Evolutionary conservation across 805 yeast genomes (phyloP), one percentile per base, ranked within the genome.

Genomic region (Metschnikowia kunwiensis): DNA sequence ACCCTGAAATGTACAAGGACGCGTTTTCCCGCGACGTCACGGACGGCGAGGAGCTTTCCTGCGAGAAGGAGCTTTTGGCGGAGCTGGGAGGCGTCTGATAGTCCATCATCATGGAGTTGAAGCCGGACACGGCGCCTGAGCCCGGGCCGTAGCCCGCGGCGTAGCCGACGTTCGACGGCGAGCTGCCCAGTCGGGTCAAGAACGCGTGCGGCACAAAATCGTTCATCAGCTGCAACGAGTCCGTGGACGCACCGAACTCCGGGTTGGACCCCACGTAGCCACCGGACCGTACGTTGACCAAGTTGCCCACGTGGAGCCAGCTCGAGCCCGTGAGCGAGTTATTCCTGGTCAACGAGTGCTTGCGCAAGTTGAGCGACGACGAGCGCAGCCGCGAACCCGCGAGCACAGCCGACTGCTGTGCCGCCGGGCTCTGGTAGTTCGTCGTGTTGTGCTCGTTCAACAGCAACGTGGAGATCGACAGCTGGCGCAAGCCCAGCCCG

Each of bases 291-390:
- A 60, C 54, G 35, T 54, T 60, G 42, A 54, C 57, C 39, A 67
- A 54, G 45, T 67, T 68, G 4, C 74, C 74, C 25, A 68, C 65
- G 50, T 68, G 74, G 29, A 67, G 54, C 74, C 72, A 67, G 41
- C 56, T 64, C 42, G 54, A 54, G 20, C 57, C 58, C 28, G 51
- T 51, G 33, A 53, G 54, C 8, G 70, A 63, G 44, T 65, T 65
- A 43, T 66, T 68, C 45, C 73, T 52, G 1, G 72, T 65, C 30
- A 68, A 59, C 9, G 70, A 64, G 44, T 68, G 73, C 43, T 66
- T 68, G 30, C 73, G 54, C 44, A 67, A 57, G 46, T 53, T 63
- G 35, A 66, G 43, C 5, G 65, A 58, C 6, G 68, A 58, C 17
- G 63, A 55, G 21, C 68, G 52, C 34, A 70, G 64, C 32, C 69